Conservation (phyloP, 2,329 filamentous ascomycete genomes). For the Sarocladium kiliense region DNA sequence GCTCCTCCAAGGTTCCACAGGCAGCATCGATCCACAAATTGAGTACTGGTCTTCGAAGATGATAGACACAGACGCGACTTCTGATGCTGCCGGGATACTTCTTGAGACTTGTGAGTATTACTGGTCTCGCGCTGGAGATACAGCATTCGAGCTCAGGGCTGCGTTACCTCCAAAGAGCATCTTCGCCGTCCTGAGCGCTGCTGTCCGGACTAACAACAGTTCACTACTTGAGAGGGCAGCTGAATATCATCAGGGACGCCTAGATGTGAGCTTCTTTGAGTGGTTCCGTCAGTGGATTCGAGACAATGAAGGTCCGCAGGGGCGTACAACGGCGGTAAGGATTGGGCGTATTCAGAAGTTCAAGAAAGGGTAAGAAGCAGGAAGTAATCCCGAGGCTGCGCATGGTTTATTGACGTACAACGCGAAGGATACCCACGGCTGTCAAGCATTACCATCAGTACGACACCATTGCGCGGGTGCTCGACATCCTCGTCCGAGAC, state of each 20-base stretch:
- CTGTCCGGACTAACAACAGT: not conserved
- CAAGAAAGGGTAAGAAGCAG: not conserved
- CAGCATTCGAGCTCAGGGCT: not conserved
- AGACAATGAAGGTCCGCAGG: too few relatives aligned
- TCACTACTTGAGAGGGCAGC: not conserved
- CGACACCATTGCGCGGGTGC: not conserved
- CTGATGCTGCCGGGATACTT: not conserved
- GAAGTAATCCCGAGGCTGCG: too few relatives aligned
- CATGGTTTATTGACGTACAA: too few relatives aligned
- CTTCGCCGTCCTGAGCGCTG: not conserved
- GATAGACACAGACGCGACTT: not conserved
- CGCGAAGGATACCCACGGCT: not conserved
- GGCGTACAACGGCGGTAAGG: too few relatives aligned
- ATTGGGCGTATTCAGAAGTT: not conserved
- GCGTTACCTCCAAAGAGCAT: not conserved
- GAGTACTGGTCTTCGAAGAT: not conserved
- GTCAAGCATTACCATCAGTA: not conserved
- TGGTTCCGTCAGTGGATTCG: not conserved
- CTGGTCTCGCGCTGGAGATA: not conserved
- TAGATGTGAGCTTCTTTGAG: not conserved
- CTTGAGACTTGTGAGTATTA: not conserved
- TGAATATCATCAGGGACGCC: not conserved
- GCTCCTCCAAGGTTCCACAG: not conserved
- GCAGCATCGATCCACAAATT: not conserved
- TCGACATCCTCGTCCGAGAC: not conserved